These are phyloP conservation scores for Coffea canephora DNA, from an alignment of 257 asterid species.

Conservation along the genomic window DNA sequence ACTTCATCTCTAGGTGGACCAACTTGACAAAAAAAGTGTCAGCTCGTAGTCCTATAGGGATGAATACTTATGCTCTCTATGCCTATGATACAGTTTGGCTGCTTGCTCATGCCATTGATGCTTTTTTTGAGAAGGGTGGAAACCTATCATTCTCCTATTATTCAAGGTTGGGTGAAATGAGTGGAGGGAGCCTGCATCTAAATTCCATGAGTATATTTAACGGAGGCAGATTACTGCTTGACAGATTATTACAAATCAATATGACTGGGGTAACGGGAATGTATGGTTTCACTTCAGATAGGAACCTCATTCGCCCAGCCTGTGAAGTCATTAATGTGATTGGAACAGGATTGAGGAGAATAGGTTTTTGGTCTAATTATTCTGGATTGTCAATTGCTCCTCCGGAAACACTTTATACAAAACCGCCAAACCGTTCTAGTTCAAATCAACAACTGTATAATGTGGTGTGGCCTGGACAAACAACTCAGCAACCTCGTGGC, in stretches of 20 bases:
- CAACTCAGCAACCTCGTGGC: slow-evolving; percentile 48
- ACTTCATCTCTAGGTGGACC: slow-evolving; percentile 46
- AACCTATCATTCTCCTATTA: slow-evolving; percentile 44
- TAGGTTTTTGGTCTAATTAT: slow-evolving; percentile 57
- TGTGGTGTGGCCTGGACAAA: slow-evolving; percentile 63
- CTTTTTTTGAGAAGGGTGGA: slow-evolving; percentile 39
- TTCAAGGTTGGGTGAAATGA: slow-evolving; percentile 26
- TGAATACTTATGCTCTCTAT: slow-evolving; percentile 41
- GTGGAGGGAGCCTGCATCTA: slow-evolving; percentile 27
- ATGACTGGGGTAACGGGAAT: slow-evolving; percentile 63
- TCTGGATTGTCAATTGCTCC: slow-evolving; percentile 52
- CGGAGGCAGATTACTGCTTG: slow-evolving; percentile 43
- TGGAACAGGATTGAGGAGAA: slow-evolving; percentile 40
- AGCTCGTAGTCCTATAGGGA: slow-evolving; percentile 20
- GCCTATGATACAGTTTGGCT: slow-evolving; percentile 74
- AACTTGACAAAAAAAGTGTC: slow-evolving; percentile 23
- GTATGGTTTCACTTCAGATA: slow-evolving; percentile 35
- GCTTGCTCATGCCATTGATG: slow-evolving; percentile 55
- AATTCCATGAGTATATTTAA: slow-evolving; percentile 41
- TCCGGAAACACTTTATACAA: slow-evolving; percentile 42
- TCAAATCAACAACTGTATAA: slow-evolving; percentile 30
- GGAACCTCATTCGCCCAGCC: slow-evolving; percentile 44
- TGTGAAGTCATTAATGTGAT: slow-evolving; percentile 56
- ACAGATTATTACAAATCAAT: slow-evolving; percentile 35
- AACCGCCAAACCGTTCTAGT: slow-evolving; percentile 35